Evolutionary conservation across 352 stramenopile species (phyloP).

Genomic region (Salisapilia sapeloensis): DNA sequence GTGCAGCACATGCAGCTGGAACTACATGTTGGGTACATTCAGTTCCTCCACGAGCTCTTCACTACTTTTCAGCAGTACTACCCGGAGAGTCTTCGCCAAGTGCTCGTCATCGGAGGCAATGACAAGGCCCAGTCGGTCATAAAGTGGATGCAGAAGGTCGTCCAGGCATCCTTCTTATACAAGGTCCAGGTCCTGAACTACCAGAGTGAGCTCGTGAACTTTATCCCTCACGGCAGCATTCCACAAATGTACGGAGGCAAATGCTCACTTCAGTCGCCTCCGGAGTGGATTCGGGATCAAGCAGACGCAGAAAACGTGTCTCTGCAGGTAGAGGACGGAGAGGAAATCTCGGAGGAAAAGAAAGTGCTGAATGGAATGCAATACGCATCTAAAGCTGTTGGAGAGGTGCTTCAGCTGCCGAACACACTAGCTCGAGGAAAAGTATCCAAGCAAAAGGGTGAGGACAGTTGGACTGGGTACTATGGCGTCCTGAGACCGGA

Average conservation of each 20-base stretch:
- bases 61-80: slow-evolving; percentile 55
- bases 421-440: slow-evolving; percentile 46
- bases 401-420: slow-evolving; percentile 46
- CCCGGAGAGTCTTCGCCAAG: slow-evolving; percentile 31
- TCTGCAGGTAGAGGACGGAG: slow-evolving; percentile 14
- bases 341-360: slow-evolving; percentile 33
- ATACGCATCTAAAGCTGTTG: slow-evolving; percentile 51
- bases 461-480: slow-evolving; percentile 42
- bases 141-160: slow-evolving; percentile 27
- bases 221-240: slow-evolving; percentile 22
- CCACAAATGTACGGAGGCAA: slow-evolving; percentile 42
- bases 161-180: slow-evolving; percentile 22
- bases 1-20: no score
- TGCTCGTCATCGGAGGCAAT: slow-evolving; percentile 49
- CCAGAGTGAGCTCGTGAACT: slow-evolving; percentile 20
- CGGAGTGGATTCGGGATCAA: slow-evolving; percentile 43
- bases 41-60: slow-evolving; percentile 2
- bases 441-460: slow-evolving; percentile 53
- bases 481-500: slow-evolving; percentile 53
- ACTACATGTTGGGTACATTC: slow-evolving; percentile 1
- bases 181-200: slow-evolving; percentile 30
- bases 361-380: slow-evolving; percentile 63
- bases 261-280: slow-evolving; percentile 30
- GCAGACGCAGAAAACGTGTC: slow-evolving; percentile 59
- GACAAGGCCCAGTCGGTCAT: slow-evolving; percentile 30